Evolutionary conservation across 768 basidiomycete genomes (phyloP).

Genomic region (Serendipita sp.): DNA sequence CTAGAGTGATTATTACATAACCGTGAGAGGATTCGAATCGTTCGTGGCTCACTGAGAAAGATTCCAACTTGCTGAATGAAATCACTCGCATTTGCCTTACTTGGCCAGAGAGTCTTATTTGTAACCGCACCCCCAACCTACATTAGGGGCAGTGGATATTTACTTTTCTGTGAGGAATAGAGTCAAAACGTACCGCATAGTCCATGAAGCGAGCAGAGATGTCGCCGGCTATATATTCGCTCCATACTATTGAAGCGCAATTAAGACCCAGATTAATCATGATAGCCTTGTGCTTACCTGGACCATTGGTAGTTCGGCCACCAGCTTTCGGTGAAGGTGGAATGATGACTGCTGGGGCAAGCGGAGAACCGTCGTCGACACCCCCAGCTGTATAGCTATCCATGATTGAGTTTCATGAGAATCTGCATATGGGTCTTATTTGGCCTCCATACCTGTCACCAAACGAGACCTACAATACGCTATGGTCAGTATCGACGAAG

Average conservation of each 20-base stretch:
- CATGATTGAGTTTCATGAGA: slow-evolving; percentile 14
- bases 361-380: slow-evolving; percentile 29
- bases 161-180: not conserved
- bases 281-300: slow-evolving; percentile 25
- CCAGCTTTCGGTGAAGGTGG: slow-evolving; percentile 34
- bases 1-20: slow-evolving; percentile 16
- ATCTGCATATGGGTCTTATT: no score
- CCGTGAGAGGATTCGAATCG: slow-evolving; percentile 20
- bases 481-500: not conserved
- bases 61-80: slow-evolving; percentile 28
- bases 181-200: slow-evolving; percentile 29
- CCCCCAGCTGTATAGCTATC: slow-evolving; percentile 40
- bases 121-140: slow-evolving; percentile 29
- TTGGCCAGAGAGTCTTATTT: slow-evolving; percentile 35
- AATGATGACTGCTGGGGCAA: slow-evolving; percentile 26
- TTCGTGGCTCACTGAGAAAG: not conserved
- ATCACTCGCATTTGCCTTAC: slow-evolving; percentile 31
- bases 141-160: not conserved
- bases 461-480: no score
- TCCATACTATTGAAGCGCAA: not conserved
- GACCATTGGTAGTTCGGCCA: slow-evolving; percentile 35
- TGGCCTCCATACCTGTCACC: no score
- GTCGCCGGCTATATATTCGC: slow-evolving; percentile 29
- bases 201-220: slow-evolving; percentile 30
- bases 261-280: not conserved